A percentile compares a stretch with the other conserved stretches of the same genome.
These are phyloP conservation scores for Sporisorium reilianum DNA, from an alignment of 1,284 basidiomycete genomes.

Conservation along the genomic window DNA sequence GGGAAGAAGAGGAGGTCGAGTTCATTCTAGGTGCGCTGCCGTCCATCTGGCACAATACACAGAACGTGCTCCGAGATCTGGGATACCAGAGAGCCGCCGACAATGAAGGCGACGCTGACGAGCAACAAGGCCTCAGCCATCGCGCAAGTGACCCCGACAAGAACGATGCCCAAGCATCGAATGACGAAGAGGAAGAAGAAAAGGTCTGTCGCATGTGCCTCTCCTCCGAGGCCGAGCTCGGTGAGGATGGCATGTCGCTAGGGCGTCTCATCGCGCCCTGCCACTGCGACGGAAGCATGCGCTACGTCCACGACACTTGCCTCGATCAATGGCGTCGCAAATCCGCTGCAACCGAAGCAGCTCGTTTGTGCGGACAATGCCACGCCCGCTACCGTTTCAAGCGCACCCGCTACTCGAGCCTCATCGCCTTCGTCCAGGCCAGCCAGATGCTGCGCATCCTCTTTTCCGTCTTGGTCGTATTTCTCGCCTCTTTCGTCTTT, in stretches of 20 bases:
- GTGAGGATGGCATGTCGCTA: constrained; percentile 40
- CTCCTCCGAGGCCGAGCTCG: constrained; percentile 33
- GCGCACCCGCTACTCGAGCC: constrained; percentile 23
- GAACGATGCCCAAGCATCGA: not conserved
- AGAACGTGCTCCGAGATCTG: constrained; percentile 44
- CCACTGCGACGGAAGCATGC: constrained; percentile 50
- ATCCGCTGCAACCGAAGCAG: constrained; percentile 30
- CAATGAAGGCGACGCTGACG: not conserved
- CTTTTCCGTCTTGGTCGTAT: constrained; percentile 26
- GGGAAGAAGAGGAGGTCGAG: constrained; percentile 45
- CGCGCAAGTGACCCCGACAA: constrained; percentile 1
- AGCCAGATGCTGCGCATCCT: constrained; percentile 45
- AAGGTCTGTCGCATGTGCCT: constrained; percentile 50
- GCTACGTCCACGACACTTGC: constrained; percentile 43
- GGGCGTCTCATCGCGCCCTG: constrained; percentile 43
- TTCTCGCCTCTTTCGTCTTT: constrained; percentile 16
- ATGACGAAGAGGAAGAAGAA: constrained; percentile 18
- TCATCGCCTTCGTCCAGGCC: constrained; percentile 39
- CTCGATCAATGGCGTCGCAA: constrained; percentile 45
- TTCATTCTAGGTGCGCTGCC: constrained; percentile 41
- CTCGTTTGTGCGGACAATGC: constrained; percentile 41
- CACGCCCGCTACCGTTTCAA: constrained; percentile 39
- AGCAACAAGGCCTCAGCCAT: constrained; percentile 11
- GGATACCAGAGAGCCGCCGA: constrained; percentile 19
- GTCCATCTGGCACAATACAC: constrained; percentile 40